Conservation (phyloP, 1,284 basidiomycete species). For the Xerocomus minutiporus region DNA sequence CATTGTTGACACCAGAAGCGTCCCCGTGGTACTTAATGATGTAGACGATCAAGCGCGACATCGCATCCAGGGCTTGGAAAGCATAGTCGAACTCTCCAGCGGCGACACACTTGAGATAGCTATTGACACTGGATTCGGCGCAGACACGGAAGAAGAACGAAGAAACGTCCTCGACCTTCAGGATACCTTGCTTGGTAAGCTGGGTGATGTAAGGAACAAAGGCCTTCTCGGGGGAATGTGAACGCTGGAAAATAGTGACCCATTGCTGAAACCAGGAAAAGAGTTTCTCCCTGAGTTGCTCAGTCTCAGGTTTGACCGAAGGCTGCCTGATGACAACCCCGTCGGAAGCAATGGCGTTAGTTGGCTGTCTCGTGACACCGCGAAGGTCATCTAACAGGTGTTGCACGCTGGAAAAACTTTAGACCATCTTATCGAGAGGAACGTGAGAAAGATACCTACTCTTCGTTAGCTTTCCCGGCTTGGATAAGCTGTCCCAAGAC, state of each 20-base stretch:
- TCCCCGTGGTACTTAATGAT: constrained; percentile 99
- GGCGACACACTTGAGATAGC: constrained; percentile 84
- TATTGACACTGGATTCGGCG: constrained; percentile 90
- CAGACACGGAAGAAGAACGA: constrained; percentile 99
- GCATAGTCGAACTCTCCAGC: constrained; percentile 73
- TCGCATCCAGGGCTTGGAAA: constrained; percentile 93
- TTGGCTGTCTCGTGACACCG: constrained; percentile 47
- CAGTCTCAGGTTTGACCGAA: constrained; percentile 61
- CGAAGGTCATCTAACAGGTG: constrained; percentile 70
- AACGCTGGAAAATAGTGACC: constrained; percentile 92
- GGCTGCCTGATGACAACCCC: constrained; percentile 40
- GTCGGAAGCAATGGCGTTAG: constrained; percentile 36
- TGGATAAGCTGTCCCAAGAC: constrained; percentile 73
- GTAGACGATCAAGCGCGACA: constrained; percentile 92
- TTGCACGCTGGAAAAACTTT: constrained; percentile 41
- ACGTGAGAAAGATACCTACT: constrained; percentile 45
- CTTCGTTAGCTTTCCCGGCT: constrained; percentile 73
- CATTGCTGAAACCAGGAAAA: constrained; percentile 86
- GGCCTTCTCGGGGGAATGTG: constrained; percentile 85
- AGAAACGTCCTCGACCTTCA: constrained; percentile 95
- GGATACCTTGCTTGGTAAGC: constrained; percentile 92
- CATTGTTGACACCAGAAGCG: constrained; percentile 81
- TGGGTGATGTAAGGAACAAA: constrained; percentile 98
- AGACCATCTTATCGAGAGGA: constrained; percentile 5
- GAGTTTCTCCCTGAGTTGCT: constrained; percentile 67